Percentiles rank a stretch among this genome's conserved stretches.
Conservation (phyloP, 2,329 filamentous ascomycete genomes). For the Colletotrichum magnum region DNA sequence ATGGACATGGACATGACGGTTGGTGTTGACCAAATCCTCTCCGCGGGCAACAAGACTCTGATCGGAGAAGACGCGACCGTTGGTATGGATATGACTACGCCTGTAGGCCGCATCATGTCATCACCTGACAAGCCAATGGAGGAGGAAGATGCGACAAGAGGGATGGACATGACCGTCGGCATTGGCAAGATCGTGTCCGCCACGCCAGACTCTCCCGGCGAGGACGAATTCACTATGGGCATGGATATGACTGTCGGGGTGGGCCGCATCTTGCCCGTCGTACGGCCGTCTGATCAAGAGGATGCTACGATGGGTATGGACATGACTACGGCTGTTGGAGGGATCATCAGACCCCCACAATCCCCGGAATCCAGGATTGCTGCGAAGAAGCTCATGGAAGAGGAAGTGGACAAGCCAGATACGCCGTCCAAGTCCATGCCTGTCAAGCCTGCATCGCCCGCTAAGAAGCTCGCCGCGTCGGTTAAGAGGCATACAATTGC, state of each 20-base stretch:
- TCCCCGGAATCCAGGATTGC: slow-evolving; percentile 57
- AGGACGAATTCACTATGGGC: slow-evolving; percentile 50
- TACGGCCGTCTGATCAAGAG: slow-evolving; percentile 47
- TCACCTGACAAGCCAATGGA: slow-evolving; percentile 60
- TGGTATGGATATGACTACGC: slow-evolving; percentile 78
- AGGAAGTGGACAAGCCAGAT: slow-evolving; percentile 67
- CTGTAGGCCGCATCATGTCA: slow-evolving; percentile 66
- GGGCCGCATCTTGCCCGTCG: slow-evolving; percentile 65
- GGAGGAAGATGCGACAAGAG: slow-evolving; percentile 63
- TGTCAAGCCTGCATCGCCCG: slow-evolving; percentile 53
- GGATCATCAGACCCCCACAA: slow-evolving; percentile 65
- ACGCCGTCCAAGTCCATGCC: slow-evolving; percentile 57
- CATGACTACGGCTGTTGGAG: slow-evolving; percentile 74
- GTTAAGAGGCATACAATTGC: slow-evolving; percentile 45
- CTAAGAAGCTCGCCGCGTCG: slow-evolving; percentile 49
- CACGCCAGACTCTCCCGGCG: slow-evolving; percentile 37
- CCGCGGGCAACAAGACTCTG: slow-evolving; percentile 43
- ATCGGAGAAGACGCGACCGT: slow-evolving; percentile 59
- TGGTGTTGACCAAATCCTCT: slow-evolving; percentile 69
- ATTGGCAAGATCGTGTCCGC: slow-evolving; percentile 58
- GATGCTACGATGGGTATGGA: slow-evolving; percentile 74
- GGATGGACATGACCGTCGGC: slow-evolving; percentile 72
- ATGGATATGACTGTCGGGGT: slow-evolving; percentile 76
- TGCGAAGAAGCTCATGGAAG: slow-evolving; percentile 71
- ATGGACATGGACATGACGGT: slow-evolving; percentile 73